Evolutionary conservation across 371 early-diverging fungal genomes (phyloP).

Genomic region (Mucor racemosus): DNA sequence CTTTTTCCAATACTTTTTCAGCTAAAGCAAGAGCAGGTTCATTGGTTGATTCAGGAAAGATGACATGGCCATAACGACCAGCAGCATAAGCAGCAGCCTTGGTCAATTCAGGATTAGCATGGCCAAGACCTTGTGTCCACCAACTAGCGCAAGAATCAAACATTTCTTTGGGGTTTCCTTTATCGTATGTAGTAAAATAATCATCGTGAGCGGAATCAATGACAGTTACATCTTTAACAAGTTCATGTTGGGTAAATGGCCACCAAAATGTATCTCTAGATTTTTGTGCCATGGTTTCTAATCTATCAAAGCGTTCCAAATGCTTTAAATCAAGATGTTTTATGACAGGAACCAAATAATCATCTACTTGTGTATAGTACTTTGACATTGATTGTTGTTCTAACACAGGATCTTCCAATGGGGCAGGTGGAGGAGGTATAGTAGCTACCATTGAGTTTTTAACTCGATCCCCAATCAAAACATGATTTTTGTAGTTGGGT

Average conservation of each 20-base stretch:
- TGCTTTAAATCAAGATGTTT: constrained; percentile 55
- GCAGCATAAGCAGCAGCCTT: constrained; percentile 72
- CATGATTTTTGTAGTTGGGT: constrained; percentile 66
- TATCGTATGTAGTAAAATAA: constrained; percentile 58
- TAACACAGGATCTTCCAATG: constrained; percentile 42
- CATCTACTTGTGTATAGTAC: constrained; percentile 64
- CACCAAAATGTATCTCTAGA: constrained; percentile 74
- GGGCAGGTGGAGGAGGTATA: constrained; percentile 60
- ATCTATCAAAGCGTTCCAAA: constrained; percentile 56
- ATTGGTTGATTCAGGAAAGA: constrained; percentile 80
- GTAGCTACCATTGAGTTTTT: constrained; percentile 36
- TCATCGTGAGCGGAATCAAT: constrained; percentile 83
- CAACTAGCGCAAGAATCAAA: constrained; percentile 84
- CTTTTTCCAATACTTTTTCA: constrained; percentile 67
- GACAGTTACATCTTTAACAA: constrained; percentile 69
- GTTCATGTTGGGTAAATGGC: constrained; percentile 84
- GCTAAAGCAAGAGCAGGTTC: constrained; percentile 74
- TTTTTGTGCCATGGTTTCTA: constrained; percentile 63
- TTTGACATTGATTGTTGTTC: constrained; percentile 58
- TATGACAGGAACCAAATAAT: constrained; percentile 52
- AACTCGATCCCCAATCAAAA: constrained; percentile 37
- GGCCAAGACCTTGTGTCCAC: constrained; percentile 89
- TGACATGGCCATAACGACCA: constrained; percentile 84
- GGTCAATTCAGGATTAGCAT: constrained; percentile 69
- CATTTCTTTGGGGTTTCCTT: constrained; percentile 36